A percentile compares a stretch with the other conserved stretches of the same genome.
These are phyloP conservation scores for Corylus americana DNA, from an alignment of 306 rosid genomes.

Conservation along the genomic window DNA sequence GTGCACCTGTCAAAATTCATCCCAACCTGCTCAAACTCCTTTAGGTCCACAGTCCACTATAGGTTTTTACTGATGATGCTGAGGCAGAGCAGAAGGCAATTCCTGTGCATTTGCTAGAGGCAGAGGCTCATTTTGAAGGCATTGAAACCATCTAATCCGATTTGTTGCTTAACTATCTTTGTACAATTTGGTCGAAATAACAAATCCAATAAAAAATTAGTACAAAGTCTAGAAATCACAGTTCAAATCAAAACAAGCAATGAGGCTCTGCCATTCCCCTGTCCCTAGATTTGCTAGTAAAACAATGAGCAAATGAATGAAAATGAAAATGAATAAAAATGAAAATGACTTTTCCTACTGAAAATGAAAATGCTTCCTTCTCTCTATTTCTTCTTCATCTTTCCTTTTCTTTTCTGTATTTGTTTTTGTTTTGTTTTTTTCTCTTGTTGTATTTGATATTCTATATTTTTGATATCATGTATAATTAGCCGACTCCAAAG, in stretches of 20 bases:
- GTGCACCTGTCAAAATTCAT: too few relatives aligned
- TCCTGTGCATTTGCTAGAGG: too few relatives aligned
- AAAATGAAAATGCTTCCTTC: conserved; percentile 17
- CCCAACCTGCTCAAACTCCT: too few relatives aligned
- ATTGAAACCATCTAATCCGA: not conserved
- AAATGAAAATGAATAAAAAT: too few relatives aligned
- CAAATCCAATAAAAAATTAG: not conserved
- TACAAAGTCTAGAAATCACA: conserved; percentile 13
- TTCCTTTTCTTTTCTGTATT: not conserved
- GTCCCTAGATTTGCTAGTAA: conserved; percentile 2
- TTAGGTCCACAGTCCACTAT: too few relatives aligned
- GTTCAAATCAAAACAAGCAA: not conserved
- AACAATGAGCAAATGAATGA: conserved; percentile 1
- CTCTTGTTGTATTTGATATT: not conserved
- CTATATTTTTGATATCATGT: not conserved
- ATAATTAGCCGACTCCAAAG: conserved; percentile 3
- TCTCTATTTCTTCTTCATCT: not conserved
- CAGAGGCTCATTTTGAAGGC: not conserved
- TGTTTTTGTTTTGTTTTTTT: conserved; percentile 12
- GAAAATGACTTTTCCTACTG: not conserved
- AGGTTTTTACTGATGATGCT: too few relatives aligned
- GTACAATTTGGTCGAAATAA: not conserved
- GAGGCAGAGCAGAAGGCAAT: too few relatives aligned
- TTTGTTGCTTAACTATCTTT: not conserved
- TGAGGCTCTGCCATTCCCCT: not conserved